Evolutionary conservation across 768 basidiomycete species (phyloP).

Genomic region (Glaciozyma antarctica): DNA sequence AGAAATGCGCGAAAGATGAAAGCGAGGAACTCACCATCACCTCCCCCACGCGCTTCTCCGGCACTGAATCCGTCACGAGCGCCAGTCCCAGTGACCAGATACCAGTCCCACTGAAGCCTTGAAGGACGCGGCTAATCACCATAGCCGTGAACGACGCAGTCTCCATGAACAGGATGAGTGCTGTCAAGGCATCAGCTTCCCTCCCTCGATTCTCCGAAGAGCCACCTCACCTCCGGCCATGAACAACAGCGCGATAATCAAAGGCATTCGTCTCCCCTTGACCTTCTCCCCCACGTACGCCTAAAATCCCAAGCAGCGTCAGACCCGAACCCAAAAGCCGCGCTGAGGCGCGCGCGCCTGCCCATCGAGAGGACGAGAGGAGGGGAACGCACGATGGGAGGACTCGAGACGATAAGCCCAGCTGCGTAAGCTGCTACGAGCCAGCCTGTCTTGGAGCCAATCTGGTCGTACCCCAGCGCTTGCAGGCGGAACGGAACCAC

Average conservation of each 20-base stretch:
- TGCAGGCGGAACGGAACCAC: slow-evolving; percentile 28
- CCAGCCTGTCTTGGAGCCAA: slow-evolving; percentile 31
- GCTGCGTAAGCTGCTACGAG: slow-evolving; percentile 22
- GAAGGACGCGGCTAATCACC: slow-evolving; percentile 26
- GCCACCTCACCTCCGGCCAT: slow-evolving; percentile 21
- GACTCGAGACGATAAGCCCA: neutral
- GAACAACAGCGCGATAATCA: slow-evolving; percentile 23
- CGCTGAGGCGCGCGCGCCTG: no score
- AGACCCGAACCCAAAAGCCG: no score
- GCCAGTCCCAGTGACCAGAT: slow-evolving; percentile 28
- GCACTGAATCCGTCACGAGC: slow-evolving; percentile 17
- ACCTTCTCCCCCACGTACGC: neutral
- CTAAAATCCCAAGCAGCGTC: no score
- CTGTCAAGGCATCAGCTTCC: neutral
- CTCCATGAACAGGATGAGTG: slow-evolving; percentile 33
- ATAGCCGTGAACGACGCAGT: slow-evolving; percentile 14
- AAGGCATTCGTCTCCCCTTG: neutral
- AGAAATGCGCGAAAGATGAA: neutral
- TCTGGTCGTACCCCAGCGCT: slow-evolving; percentile 28
- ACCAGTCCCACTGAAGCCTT: slow-evolving; percentile 23
- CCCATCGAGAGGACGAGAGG: no score
- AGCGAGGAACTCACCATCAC: slow-evolving; percentile 8
- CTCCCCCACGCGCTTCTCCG: slow-evolving; percentile 16
- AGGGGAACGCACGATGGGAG: neutral
- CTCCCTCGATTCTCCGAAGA: neutral